Conservation (phyloP, 169 alveolate genomes). For the Fabrea salina region DNA sequence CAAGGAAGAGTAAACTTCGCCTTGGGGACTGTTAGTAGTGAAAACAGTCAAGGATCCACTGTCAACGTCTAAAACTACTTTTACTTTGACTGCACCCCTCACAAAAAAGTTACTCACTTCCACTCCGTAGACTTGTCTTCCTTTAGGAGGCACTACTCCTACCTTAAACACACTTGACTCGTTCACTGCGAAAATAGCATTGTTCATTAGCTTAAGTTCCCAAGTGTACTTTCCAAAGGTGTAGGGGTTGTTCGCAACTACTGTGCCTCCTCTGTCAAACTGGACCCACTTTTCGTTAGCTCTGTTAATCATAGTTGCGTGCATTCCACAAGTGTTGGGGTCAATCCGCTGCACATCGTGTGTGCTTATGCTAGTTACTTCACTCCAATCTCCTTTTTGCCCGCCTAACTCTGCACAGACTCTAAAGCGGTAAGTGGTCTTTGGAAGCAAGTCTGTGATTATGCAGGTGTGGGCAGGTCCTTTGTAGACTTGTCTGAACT, state of each 20-base stretch:
- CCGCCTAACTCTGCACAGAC: constrained; percentile 37
- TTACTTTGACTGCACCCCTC: constrained; percentile 1
- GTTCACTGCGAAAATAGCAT: constrained; percentile 19
- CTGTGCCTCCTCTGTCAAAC: constrained; percentile 55
- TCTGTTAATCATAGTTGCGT: constrained; percentile 24
- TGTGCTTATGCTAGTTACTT: constrained; percentile 38
- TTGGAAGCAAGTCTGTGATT: constrained; percentile 60
- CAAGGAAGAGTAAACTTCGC: constrained; percentile 44
- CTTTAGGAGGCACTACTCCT: constrained; percentile 43
- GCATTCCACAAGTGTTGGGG: background rate
- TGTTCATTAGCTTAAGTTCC: constrained; percentile 31
- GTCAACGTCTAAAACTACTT: constrained; percentile 44
- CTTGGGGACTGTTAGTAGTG: constrained; percentile 38
- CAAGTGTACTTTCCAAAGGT: constrained; percentile 55
- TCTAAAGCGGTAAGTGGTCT: constrained; percentile 57
- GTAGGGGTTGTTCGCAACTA: constrained; percentile 50
- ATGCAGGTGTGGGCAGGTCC: constrained; percentile 65
- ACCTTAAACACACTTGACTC: constrained; percentile 45
- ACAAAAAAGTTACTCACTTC: background rate
- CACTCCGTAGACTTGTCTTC: background rate
- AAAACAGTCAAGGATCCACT: constrained; percentile 31
- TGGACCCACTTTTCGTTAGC: constrained; percentile 27
- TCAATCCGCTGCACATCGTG: constrained; percentile 35
- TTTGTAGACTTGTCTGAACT: constrained; percentile 55
- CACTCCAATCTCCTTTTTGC: constrained; percentile 57